Evolutionary conservation across 2,329 filamentous ascomycete genomes (phyloP), one percentile per base, ranked within the genome.

Genomic region (Ceratocystis variospora): DNA sequence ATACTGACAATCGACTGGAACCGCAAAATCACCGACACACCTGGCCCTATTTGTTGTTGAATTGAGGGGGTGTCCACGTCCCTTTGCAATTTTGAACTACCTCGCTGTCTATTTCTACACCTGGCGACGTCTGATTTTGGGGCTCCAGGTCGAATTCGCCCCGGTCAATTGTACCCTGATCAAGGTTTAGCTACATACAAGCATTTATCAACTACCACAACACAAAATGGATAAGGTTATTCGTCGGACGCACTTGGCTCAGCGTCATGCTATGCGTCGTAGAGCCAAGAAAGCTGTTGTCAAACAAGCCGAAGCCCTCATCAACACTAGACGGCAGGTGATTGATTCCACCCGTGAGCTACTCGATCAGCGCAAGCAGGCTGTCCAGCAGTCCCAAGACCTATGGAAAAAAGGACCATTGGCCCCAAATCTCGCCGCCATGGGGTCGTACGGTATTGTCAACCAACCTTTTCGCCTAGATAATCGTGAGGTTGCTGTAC

Each of bases 321-420:
- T 71, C 68, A 70, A 72, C 61, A 70, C 73, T 45, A 72, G 72
- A 66, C 73, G 72, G 66, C 73, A 74, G 68, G 61, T 65, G 63
- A 68, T 69, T 37, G 62, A 65, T 10, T 70, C 72, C 46, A 71
- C 74, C 64, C 69, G 75, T 63, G 67, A 68, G 41, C 57, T 68
- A n/a, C 59, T 68, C 7, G 25, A 68, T 28, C 61, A 68, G 28
- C 63, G 64, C 15, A 71, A 71, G 46, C 65, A 69, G 4, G 73
- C 74, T 65, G 70, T 73, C 37, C 65, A 69, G 3, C 75, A 78
- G 69, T 71, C 77, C 65, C 70, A 72, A 41, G 88, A 96, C 73
- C 87, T 93, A 74, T 96, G 88, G 84, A 79, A 87, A 69, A 76
- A 90, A 70, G 93, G 92, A 0, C 83, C 88, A 7, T 73, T 96